Evolutionary conservation across 2,329 filamentous ascomycete species (phyloP).

Genomic region (Dactylonectria macrodidyma): DNA sequence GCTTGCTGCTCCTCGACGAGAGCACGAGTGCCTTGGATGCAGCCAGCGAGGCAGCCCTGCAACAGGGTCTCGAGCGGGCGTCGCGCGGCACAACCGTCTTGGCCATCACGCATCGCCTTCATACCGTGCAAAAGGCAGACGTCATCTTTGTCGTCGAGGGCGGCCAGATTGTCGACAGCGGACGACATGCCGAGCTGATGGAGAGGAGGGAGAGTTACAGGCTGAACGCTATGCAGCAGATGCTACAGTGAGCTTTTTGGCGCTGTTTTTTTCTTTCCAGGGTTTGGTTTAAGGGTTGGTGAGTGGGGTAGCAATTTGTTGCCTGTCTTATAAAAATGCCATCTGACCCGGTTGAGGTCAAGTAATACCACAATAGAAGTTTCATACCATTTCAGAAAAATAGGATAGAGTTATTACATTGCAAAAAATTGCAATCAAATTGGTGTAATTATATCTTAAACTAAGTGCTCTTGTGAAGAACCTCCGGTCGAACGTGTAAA

Average conservation of each 20-base stretch:
- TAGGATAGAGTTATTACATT: too few species aligned
- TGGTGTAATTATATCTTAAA: too few species aligned
- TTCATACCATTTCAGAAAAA: background rate
- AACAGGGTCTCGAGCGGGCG: slow-evolving; percentile 74
- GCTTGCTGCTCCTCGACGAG: slow-evolving; percentile 84
- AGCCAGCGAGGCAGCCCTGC: slow-evolving; percentile 76
- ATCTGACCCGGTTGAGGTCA: too few species aligned
- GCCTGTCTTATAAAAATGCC: background rate
- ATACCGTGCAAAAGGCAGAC: slow-evolving; percentile 70
- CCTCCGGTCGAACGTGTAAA: too few species aligned
- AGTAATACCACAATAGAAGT: background rate
- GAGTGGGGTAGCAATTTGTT: background rate
- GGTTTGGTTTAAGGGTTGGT: background rate
- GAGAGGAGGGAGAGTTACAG: slow-evolving; percentile 67
- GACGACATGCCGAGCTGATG: slow-evolving; percentile 67
- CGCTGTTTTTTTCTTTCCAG: background rate
- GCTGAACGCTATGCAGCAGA: slow-evolving; percentile 67
- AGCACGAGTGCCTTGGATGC: slow-evolving; percentile 84
- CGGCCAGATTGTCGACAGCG: slow-evolving; percentile 65
- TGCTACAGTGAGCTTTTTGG: slow-evolving; percentile 48
- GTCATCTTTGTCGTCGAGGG: slow-evolving; percentile 70
- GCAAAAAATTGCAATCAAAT: too few species aligned
- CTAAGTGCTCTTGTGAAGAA: too few species aligned
- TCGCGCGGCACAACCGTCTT: slow-evolving; percentile 68
- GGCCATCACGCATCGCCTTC: slow-evolving; percentile 71